Evolutionary conservation across 441 rosid genomes (phyloP).

Genomic region (Lagerstroemia fauriei): DNA sequence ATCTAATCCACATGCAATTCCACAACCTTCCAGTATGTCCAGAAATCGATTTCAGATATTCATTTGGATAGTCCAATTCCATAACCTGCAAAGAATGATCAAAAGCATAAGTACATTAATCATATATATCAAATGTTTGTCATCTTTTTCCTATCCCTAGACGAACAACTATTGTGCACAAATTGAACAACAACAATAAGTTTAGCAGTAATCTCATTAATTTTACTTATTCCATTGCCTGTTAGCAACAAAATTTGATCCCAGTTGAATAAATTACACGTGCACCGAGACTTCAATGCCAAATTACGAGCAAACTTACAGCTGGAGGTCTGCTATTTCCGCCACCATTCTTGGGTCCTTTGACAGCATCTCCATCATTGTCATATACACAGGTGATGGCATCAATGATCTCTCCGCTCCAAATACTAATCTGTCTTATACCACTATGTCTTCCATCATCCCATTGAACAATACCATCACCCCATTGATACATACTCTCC

Average conservation of each 20-base stretch:
- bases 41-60: not conserved
- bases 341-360: not conserved
- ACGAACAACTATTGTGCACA: too few species aligned
- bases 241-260: too few species aligned
- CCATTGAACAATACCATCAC: too few species aligned
- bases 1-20: not conserved
- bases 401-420: not conserved
- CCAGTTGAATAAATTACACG: too few species aligned
- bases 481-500: not conserved
- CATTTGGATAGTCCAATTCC: not conserved
- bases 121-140: not conserved
- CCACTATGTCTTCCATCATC: constrained; percentile 8
- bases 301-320: not conserved
- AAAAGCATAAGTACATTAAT: not conserved
- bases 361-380: not conserved
- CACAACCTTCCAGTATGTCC: not conserved
- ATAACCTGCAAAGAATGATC: not conserved
- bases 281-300: too few species aligned
- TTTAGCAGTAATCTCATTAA: too few species aligned
- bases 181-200: too few species aligned
- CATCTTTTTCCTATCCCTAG: too few species aligned
- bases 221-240: too few species aligned
- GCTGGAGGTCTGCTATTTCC: not conserved
- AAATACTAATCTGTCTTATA: not conserved
- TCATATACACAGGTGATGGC: not conserved